A percentile compares a stretch with the other conserved stretches of the same genome.
phyloP scores from a whole-genome alignment of 2,329 filamentous ascomycete genomes.

The Ceratocystiopsis sp. region DNA sequence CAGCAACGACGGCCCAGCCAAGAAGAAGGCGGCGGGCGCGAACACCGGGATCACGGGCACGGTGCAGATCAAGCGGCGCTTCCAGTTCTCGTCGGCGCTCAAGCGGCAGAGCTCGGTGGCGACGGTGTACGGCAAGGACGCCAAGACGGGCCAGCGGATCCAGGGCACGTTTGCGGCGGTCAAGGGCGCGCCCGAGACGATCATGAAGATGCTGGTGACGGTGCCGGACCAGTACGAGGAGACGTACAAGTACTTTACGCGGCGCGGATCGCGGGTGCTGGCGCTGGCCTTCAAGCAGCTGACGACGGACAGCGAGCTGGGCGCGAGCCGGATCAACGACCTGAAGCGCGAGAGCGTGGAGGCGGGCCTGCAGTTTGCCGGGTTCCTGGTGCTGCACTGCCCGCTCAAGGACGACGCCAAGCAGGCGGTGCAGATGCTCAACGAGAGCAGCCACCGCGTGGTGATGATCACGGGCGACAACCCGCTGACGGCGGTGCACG shows the following conservation, averaged over 20 bases:
- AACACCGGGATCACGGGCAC: slow-evolving; percentile 37
- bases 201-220: slow-evolving; percentile 75
- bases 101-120: slow-evolving; percentile 94
- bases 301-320: slow-evolving; percentile 63
- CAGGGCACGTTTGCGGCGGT: slow-evolving; percentile 85
- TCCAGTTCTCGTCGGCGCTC: slow-evolving; percentile 93
- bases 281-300: slow-evolving; percentile 90
- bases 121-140: slow-evolving; percentile 56
- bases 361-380: slow-evolving; percentile 68
- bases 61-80: slow-evolving; percentile 89
- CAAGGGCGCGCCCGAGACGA: slow-evolving; percentile 94
- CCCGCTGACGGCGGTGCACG: slow-evolving; percentile 87
- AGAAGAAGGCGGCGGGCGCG: no score
- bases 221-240: slow-evolving; percentile 85
- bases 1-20: no score
- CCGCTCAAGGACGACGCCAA: slow-evolving; percentile 93
- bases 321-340: slow-evolving; percentile 75
- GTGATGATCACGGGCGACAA: slow-evolving; percentile 99
- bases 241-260: slow-evolving; percentile 95
- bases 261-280: slow-evolving; percentile 85
- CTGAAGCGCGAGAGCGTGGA: slow-evolving; percentile 89
- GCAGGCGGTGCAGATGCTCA: slow-evolving; percentile 87
- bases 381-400: slow-evolving; percentile 88
- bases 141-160: slow-evolving; percentile 54
- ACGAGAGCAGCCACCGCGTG: slow-evolving; percentile 94